phyloP scores from a whole-genome alignment of 31 red algal genomes.

The Odonthalia washingtoniensis region DNA sequence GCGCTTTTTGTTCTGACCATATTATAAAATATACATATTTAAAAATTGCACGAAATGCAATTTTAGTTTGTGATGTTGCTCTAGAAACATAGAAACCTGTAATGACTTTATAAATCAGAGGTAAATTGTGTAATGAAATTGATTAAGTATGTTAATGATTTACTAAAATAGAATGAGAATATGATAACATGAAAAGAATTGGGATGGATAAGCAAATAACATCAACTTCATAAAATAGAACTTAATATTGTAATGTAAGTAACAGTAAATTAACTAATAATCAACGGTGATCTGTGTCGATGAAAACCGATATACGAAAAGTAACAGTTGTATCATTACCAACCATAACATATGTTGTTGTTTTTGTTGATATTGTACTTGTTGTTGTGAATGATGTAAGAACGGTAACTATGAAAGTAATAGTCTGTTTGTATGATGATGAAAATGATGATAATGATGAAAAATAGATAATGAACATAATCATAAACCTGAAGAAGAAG shows the following conservation, averaged over 20 bases:
- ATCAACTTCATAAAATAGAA: constrained; percentile 85
- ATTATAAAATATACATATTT: constrained; percentile 53
- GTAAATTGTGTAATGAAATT: neutral
- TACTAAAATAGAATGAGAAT: constrained; percentile 47
- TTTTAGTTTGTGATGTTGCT: constrained; percentile 39
- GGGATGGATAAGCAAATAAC: no score
- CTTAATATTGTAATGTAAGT: constrained; percentile 71
- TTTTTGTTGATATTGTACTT: no score
- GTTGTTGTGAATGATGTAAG: neutral
- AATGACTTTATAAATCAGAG: constrained; percentile 78
- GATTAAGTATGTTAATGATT: constrained; percentile 57
- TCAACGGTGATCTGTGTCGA: constrained; percentile 51
- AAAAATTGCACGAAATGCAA: constrained; percentile 73
- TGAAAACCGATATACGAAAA: constrained; percentile 64
- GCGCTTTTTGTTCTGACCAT: constrained; percentile 87
- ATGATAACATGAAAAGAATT: no score
- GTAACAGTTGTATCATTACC: neutral
- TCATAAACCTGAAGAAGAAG: no score
- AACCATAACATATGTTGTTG: no score
- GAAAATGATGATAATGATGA: neutral
- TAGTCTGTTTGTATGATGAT: neutral
- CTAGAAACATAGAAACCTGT: constrained; percentile 84
- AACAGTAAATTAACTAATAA: constrained; percentile 57
- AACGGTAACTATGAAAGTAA: neutral
- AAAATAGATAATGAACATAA: constrained; percentile 20